Conservation (phyloP, 2,329 filamentous ascomycete genomes). For the Exserohilum rostratum region DNA sequence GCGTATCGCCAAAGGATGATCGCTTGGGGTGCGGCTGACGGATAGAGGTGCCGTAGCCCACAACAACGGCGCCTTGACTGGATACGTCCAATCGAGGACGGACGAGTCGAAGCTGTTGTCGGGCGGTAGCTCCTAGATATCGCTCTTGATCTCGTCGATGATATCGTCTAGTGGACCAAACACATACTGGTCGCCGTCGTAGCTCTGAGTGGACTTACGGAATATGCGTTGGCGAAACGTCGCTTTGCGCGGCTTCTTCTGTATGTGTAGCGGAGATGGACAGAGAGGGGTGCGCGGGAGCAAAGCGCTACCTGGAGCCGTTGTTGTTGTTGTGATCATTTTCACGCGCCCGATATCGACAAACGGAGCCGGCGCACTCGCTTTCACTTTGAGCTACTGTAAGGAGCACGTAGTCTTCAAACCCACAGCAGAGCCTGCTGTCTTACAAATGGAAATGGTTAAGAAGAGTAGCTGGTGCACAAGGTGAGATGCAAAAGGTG, state of each 20-base stretch:
- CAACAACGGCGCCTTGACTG: constrained; percentile 25
- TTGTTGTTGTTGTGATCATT: constrained; percentile 25
- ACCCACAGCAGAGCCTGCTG: not conserved
- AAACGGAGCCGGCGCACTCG: constrained; percentile 10
- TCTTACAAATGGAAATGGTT: constrained; percentile 1
- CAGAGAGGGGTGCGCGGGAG: constrained; percentile 25
- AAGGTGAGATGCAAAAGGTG: not conserved
- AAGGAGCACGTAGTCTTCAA: not conserved
- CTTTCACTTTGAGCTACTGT: constrained; percentile 8
- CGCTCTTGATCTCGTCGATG: constrained; percentile 40
- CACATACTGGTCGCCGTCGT: constrained; percentile 9
- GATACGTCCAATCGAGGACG: constrained; percentile 20
- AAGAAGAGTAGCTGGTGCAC: constrained; percentile 11
- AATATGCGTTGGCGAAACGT: constrained; percentile 34
- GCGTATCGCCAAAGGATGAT: constrained; percentile 40
- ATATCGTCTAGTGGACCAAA: constrained; percentile 44
- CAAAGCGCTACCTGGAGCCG: constrained; percentile 6
- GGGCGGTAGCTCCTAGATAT: constrained; percentile 33
- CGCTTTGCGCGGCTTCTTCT: constrained; percentile 35
- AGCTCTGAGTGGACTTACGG: constrained; percentile 28
- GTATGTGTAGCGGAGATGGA: constrained; percentile 38
- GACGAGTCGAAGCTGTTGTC: constrained; percentile 17
- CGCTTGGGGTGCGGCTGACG: constrained; percentile 37
- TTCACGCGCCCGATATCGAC: constrained; percentile 9
- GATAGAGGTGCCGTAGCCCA: constrained; percentile 37